phyloP scores from a whole-genome alignment of 2,329 filamentous ascomycete genomes.

The Diplocarpon mali region DNA sequence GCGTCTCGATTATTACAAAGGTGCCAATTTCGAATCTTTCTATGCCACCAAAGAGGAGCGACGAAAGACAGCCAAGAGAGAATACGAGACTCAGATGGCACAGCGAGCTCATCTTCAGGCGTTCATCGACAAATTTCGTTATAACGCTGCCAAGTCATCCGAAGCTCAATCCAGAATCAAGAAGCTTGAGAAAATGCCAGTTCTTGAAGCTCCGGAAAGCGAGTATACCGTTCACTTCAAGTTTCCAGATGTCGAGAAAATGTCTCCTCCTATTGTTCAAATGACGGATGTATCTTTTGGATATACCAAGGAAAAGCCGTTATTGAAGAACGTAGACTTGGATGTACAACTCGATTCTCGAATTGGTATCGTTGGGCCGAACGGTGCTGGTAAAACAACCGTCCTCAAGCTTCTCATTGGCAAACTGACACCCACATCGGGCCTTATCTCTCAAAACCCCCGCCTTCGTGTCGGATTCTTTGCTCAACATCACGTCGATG shows the following conservation, averaged over 20 bases:
- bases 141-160: constrained; percentile 97
- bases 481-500: constrained; percentile 96
- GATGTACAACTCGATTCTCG: constrained; percentile 96
- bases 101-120: constrained; percentile 87
- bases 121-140: constrained; percentile 99
- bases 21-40: constrained; percentile 93
- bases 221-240: constrained; percentile 96
- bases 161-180: constrained; percentile 98
- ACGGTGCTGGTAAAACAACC: constrained; percentile 97
- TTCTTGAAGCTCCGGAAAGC: constrained; percentile 78
- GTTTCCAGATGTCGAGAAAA: constrained; percentile 94
- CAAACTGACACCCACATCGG: constrained; percentile 63
- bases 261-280: constrained; percentile 94
- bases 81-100: constrained; percentile 98
- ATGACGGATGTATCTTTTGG: constrained; percentile 91
- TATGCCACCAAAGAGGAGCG: constrained; percentile 96
- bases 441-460: constrained; percentile 79
- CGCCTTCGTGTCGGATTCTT: constrained; percentile 91
- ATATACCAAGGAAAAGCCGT: constrained; percentile 66
- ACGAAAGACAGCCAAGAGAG: constrained; percentile 88
- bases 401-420: constrained; percentile 96
- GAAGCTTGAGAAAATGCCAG: constrained; percentile 94
- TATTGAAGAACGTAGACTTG: constrained; percentile 80
- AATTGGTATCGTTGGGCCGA: constrained; percentile 98
- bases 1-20: constrained; percentile 95